A percentile compares a stretch with the other conserved stretches of the same genome.
Conservation (phyloP, 2,329 filamentous ascomycete species). For the Scleromitrula shiraiana region DNA sequence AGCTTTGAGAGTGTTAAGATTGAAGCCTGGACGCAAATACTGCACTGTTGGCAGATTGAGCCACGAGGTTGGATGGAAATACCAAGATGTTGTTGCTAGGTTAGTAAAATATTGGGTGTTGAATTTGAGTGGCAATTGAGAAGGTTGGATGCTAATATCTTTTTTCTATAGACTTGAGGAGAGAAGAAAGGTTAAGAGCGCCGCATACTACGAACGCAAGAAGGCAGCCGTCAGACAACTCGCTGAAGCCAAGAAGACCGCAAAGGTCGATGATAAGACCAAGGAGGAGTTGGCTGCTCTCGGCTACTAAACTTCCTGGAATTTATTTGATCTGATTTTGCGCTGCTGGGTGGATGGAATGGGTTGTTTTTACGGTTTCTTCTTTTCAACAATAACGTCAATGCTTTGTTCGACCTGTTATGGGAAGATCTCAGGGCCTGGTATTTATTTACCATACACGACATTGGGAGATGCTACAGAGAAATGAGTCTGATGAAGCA, state of each 20-base stretch:
- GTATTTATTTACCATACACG: conserved; percentile 16
- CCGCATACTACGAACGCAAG: conserved; percentile 99
- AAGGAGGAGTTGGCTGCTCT: conserved; percentile 79
- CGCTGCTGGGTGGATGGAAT: conserved; percentile 12
- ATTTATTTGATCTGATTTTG: conserved; percentile 21
- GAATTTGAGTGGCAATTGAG: neutral
- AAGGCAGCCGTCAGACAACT: conserved; percentile 89
- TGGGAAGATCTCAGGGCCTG: conserved; percentile 27
- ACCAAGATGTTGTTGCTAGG: conserved; percentile 98
- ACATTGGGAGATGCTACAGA: conserved; percentile 27
- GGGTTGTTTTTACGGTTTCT: conserved; percentile 22
- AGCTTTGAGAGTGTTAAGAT: conserved; percentile 88
- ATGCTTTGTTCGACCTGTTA: conserved; percentile 29
- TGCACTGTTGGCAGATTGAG: conserved; percentile 97
- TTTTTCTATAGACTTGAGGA: conserved; percentile 76
- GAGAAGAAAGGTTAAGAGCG: conserved; percentile 98
- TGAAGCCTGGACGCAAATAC: conserved; percentile 99
- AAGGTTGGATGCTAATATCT: conserved; percentile 16
- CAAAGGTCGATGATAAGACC: conserved; percentile 78
- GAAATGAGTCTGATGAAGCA: conserved; percentile 24
- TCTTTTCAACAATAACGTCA: conserved; percentile 24
- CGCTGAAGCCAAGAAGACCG: conserved; percentile 86
- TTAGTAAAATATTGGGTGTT: conserved; percentile 44
- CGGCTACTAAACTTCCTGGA: conserved; percentile 66
- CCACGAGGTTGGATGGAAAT: conserved; percentile 99